A percentile compares a stretch with the other conserved stretches of the same genome.
phyloP scores from a whole-genome alignment of 495 filamentous ascomycete genomes.

The Endocarpon pusillum region DNA sequence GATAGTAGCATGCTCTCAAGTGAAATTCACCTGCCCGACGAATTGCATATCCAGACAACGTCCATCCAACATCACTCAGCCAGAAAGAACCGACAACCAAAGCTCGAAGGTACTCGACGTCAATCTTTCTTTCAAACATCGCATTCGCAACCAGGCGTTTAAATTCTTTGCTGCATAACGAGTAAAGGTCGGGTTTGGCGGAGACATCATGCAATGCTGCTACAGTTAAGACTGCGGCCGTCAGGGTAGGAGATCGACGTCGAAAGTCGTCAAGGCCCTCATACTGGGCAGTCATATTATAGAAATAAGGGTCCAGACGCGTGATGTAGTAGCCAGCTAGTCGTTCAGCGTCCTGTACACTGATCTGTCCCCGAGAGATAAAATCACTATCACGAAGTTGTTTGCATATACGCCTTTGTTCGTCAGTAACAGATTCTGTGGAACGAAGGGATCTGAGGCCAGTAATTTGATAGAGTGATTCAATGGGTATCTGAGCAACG shows the following conservation, averaged over 20 bases:
- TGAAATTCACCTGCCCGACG: conserved; percentile 37
- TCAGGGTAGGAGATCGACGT: conserved; percentile 30
- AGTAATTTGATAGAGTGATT: conserved; percentile 15
- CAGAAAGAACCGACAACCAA: conserved; percentile 38
- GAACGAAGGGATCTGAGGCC: conserved; percentile 17
- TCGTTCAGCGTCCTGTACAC: conserved; percentile 30
- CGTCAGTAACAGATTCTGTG: conserved; percentile 13
- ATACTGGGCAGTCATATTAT: conserved; percentile 27
- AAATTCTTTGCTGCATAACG: conserved; percentile 35
- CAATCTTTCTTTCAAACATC: conserved; percentile 33
- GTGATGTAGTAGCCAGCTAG: conserved; percentile 32
- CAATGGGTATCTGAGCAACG: conserved; percentile 22
- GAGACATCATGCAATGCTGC: conserved; percentile 33
- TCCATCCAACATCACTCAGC: conserved; percentile 39
- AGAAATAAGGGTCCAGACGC: conserved; percentile 36
- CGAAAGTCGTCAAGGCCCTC: conserved; percentile 28
- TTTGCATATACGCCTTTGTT: too few relatives aligned
- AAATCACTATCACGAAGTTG: conserved; percentile 30
- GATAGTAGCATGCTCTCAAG: conserved; percentile 31
- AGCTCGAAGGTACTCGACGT: conserved; percentile 33
- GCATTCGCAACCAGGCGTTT: conserved; percentile 31
- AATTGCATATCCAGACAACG: conserved; percentile 36
- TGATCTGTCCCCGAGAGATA: conserved; percentile 31
- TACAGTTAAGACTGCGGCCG: conserved; percentile 32
- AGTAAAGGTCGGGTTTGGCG: conserved; percentile 29